phyloP scores from a whole-genome alignment of 169 alveolate genomes.

The Plasmodium gonderi region DNA sequence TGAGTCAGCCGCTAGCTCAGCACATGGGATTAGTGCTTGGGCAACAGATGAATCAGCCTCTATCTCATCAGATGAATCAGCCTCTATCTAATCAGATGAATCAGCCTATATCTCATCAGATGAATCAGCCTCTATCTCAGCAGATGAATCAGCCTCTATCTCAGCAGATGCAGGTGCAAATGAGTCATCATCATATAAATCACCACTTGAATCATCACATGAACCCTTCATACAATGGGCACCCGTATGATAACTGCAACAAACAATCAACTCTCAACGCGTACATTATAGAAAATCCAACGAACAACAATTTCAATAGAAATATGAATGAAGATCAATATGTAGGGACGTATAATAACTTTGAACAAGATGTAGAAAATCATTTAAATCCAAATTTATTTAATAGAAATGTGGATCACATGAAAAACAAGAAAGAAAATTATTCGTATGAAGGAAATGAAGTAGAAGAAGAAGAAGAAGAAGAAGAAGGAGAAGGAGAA shows the following conservation, averaged over 20 bases:
- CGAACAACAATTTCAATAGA: conserved; percentile 13
- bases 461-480: too few species aligned
- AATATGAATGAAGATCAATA: conserved; percentile 21
- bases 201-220: not conserved
- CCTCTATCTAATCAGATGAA: conserved; percentile 3
- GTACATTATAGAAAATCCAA: not conserved
- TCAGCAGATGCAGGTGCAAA: not conserved
- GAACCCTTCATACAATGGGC: too few species aligned
- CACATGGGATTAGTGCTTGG: not conserved
- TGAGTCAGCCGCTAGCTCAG: conserved; percentile 10
- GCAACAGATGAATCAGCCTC: conserved; percentile 9
- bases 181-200: not conserved
- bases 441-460: conserved; percentile 16
- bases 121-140: not conserved
- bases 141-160: not conserved
- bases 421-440: conserved; percentile 22
- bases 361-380: conserved; percentile 23
- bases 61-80: not conserved
- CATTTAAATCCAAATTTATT: conserved; percentile 5
- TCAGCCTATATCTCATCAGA: not conserved
- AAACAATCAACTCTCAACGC: not conserved
- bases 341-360: not conserved
- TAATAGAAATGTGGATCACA: conserved; percentile 26
- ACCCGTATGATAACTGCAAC: not conserved
- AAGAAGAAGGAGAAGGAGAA: too few species aligned